Base-by-base conservation (phyloP, 1,284 basidiomycete genomes). In the Ceratorhiza oryzae-sativae region DNA sequence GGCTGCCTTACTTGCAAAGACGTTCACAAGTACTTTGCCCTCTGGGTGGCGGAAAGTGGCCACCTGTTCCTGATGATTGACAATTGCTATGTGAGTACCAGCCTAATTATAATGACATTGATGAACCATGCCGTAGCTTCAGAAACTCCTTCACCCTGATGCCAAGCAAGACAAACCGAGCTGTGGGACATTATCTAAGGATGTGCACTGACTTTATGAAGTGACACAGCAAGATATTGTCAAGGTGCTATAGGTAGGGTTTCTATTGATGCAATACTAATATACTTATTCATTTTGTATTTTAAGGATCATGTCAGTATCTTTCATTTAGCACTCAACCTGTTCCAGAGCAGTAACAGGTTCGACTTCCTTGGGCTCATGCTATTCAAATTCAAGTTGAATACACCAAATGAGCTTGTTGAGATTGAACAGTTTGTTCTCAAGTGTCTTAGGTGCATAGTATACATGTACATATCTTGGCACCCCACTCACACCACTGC, bases 401-500 rank as follows among this genome's bases (percentile, higher is more conserved):
- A n/a, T n/a, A n/a, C n/a, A n/a, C n/a, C n/a, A n/a, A n/a, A n/a
- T n/a, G n/a, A n/a, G n/a, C 10, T 30, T 9, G 27, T 53, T 32
- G 6, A 9, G 51, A 46, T 42, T 32, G 32, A 61, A 25, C 59
- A 20, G 10, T 61, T 61, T 36, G 32, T 61, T 2, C 59, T 61
- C 10, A 42, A 61, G 27, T 61, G 59, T 30, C 42, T 61, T 23
- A 41, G 32, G 59, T 61, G 25, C n/a, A 27, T 61, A 45, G 23
- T 27, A 32, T n/a, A 27, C n/a, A 2, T 42, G 5, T 25, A 2
- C 10, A n/a, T 32, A 18, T 13, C 10, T 46, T 27, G 6, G 39
- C n/a, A 32, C 12, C 55, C 23, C 3, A 36, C 55, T 20, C 39
- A 39, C 36, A 39, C 25, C 42, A n/a, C 12, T 60, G 5, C 23